Conservation (phyloP, 495 filamentous ascomycete genomes). For the Podospora australis region DNA sequence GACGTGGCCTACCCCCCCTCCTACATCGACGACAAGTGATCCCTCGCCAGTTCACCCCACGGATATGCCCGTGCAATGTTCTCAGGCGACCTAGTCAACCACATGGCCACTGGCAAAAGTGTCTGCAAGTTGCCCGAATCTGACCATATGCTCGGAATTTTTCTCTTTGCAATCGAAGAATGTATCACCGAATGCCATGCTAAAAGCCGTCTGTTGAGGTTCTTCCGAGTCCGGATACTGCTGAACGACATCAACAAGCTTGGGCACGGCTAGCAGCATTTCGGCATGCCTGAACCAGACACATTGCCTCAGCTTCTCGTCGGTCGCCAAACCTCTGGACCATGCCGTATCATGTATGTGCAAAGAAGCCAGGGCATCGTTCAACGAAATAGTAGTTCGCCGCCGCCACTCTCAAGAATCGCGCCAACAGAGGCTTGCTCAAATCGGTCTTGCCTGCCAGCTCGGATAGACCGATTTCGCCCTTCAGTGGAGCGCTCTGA, state of each 20-base stretch:
- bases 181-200: slow-evolving; percentile 25
- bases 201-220: slow-evolving; percentile 25
- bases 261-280: slow-evolving; percentile 65
- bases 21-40: slow-evolving; percentile 28
- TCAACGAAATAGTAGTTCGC: slow-evolving; percentile 31
- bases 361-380: slow-evolving; percentile 19
- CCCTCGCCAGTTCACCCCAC: slow-evolving; percentile 16
- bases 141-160: slow-evolving; percentile 12
- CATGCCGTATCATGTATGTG: slow-evolving; percentile 34
- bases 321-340: slow-evolving; percentile 15
- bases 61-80: slow-evolving; percentile 10
- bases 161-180: slow-evolving; percentile 19
- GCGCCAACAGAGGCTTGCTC: slow-evolving; percentile 20
- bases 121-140: slow-evolving; percentile 11
- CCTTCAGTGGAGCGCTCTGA: slow-evolving; percentile 24
- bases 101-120: slow-evolving; percentile 7
- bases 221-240: slow-evolving; percentile 16
- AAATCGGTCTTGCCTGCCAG: slow-evolving; percentile 20
- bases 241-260: slow-evolving; percentile 69
- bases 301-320: slow-evolving; percentile 17
- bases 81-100: slow-evolving; percentile 10
- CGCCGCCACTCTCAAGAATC: slow-evolving; percentile 30
- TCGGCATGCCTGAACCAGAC: slow-evolving; percentile 37
- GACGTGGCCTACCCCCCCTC: slow-evolving; percentile 41
- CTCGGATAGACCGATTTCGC: slow-evolving; percentile 19